Conservation (phyloP, 345 rosid species). For the Sisymbrium irio region DNA sequence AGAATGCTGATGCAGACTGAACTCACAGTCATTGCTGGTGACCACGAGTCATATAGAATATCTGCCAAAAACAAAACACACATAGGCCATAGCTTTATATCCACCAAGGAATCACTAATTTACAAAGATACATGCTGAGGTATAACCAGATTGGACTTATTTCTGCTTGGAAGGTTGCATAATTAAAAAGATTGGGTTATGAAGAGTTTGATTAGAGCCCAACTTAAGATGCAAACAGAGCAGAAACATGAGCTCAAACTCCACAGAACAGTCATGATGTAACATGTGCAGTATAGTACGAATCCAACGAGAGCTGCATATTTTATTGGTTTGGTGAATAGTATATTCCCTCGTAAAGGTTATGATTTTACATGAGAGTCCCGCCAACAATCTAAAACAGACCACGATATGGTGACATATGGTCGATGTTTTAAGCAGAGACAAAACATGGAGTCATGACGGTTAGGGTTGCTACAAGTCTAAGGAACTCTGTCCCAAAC, state of each 20-base stretch:
- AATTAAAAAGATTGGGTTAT: no score
- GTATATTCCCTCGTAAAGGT: no score
- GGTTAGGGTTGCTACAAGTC: no score
- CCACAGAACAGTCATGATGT: neutral
- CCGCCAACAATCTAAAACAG: no score
- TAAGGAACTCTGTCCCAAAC: no score
- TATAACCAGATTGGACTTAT: neutral
- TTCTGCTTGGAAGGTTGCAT: neutral
- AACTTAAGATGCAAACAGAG: neutral
- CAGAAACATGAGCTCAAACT: neutral
- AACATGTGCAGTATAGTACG: neutral
- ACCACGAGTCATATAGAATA: constrained; percentile 98
- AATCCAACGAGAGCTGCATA: neutral
- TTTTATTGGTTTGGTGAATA: no score
- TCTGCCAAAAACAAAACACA: constrained; percentile 44
- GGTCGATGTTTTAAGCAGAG: no score
- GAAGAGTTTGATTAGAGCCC: neutral
- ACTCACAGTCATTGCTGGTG: constrained; percentile 97
- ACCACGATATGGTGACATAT: no score
- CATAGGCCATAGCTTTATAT: neutral
- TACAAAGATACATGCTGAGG: neutral
- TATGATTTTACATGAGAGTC: no score
- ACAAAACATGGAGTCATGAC: no score
- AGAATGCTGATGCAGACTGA: constrained; percentile 97
- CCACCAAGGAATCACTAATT: neutral